A percentile compares a stretch with the other conserved stretches of the same genome.
Conservation (phyloP, 495 filamentous ascomycete genomes). For the Wilcoxina mikolae region DNA sequence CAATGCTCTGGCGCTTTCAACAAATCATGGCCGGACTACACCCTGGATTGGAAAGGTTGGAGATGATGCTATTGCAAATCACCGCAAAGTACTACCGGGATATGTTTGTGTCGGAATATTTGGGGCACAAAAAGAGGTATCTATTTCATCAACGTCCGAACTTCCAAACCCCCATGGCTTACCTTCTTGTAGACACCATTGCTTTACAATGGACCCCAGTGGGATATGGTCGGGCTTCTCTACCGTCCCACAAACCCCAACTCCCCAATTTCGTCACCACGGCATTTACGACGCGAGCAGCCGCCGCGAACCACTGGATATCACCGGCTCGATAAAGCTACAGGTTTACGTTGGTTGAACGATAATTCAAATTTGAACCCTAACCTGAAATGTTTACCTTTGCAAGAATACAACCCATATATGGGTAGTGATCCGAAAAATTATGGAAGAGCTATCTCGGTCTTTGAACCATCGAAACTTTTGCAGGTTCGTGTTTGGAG, state of each 20-base stretch:
- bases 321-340: background rate
- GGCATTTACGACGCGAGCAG: background rate
- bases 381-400: background rate
- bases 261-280: background rate
- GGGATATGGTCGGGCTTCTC: conserved; percentile 2
- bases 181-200: background rate
- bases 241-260: background rate
- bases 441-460: conserved; percentile 19
- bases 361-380: conserved; percentile 5
- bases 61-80: background rate
- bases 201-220: background rate
- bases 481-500: conserved; percentile 20
- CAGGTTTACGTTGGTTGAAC: conserved; percentile 20
- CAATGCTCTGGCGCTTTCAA: conserved; percentile 24
- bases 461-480: conserved; percentile 22
- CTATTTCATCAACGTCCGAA: background rate
- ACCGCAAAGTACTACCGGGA: background rate
- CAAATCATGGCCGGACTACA: conserved; percentile 18
- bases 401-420: background rate
- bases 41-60: conserved; percentile 24
- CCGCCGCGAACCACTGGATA: conserved; percentile 1
- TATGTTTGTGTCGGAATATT: conserved; percentile 1
- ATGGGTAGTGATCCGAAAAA: too few species aligned
- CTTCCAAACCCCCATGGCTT: background rate
- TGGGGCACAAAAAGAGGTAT: background rate